phyloP scores from a whole-genome alignment of 768 basidiomycete genomes.

The Ramaria sp. region DNA sequence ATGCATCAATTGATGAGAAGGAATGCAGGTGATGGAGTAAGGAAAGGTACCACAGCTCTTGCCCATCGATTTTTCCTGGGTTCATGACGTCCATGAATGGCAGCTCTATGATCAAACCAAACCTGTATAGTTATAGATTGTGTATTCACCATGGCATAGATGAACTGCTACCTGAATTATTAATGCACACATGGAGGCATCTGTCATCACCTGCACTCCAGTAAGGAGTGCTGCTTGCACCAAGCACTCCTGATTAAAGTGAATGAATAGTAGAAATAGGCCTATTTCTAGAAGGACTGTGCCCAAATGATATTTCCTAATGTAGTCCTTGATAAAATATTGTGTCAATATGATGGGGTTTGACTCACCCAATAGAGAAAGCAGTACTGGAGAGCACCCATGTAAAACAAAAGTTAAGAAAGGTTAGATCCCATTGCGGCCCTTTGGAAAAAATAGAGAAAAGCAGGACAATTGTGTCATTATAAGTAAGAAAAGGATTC shows the following conservation, averaged over 20 bases:
- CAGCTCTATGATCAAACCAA: neutral
- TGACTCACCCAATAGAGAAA: neutral
- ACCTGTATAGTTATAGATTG: neutral
- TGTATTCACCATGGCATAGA: neutral
- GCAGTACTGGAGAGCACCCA: neutral
- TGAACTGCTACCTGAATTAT: neutral
- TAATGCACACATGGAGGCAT: neutral
- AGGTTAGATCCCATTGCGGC: neutral
- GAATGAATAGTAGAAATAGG: neutral
- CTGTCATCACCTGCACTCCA: neutral
- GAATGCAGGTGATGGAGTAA: neutral
- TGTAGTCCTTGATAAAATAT: neutral
- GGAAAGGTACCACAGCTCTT: neutral
- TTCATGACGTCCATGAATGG: neutral
- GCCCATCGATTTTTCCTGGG: neutral
- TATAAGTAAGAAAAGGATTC: no score
- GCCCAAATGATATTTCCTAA: neutral
- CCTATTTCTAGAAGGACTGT: neutral
- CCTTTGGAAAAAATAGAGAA: neutral
- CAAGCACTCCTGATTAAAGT: neutral
- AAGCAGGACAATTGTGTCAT: no score
- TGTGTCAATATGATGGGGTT: neutral
- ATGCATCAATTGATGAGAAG: neutral
- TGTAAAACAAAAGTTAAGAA: neutral
- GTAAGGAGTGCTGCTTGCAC: neutral